phyloP scores from a whole-genome alignment of 2,329 filamentous ascomycete genomes.

The Penicillium corylophilum region DNA sequence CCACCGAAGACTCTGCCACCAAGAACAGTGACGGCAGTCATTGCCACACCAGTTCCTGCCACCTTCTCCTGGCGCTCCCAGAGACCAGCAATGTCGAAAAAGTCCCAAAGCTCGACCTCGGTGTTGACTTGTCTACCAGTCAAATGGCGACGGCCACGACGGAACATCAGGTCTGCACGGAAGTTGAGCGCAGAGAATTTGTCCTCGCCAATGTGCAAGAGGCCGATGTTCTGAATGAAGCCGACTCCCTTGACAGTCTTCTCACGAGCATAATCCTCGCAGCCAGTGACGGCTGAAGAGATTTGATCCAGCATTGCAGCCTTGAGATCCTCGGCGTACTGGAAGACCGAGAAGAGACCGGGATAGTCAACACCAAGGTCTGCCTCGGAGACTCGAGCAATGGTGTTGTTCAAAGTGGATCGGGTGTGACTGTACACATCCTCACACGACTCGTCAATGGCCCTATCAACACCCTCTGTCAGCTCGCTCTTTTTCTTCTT shows the following conservation, averaged over 20 bases:
- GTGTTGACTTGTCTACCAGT: slow-evolving; percentile 83
- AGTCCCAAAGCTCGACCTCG: slow-evolving; percentile 85
- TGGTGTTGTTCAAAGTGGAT: slow-evolving; percentile 70
- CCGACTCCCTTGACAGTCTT: slow-evolving; percentile 79
- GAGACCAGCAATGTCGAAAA: slow-evolving; percentile 81
- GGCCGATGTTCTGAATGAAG: slow-evolving; percentile 81
- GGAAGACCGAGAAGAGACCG: slow-evolving; percentile 78
- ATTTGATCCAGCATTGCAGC: slow-evolving; percentile 89
- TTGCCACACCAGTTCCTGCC: slow-evolving; percentile 88
- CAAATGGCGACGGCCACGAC: slow-evolving; percentile 69
- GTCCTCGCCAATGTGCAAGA: slow-evolving; percentile 78
- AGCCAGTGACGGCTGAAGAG: slow-evolving; percentile 70
- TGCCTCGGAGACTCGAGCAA: slow-evolving; percentile 70
- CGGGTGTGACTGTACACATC: slow-evolving; percentile 85
- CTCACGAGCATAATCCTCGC: slow-evolving; percentile 80
- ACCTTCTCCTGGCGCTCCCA: slow-evolving; percentile 92
- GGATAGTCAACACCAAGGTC: slow-evolving; percentile 84
- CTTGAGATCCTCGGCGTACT: slow-evolving; percentile 91
- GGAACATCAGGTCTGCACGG: slow-evolving; percentile 92
- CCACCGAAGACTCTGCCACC: slow-evolving; percentile 79
- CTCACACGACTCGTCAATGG: slow-evolving; percentile 80
- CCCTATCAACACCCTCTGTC: slow-evolving; percentile 74
- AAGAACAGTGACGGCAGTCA: slow-evolving; percentile 85
- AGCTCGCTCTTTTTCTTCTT: slow-evolving; percentile 77
- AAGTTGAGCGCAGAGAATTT: slow-evolving; percentile 85